Evolutionary conservation across 331 rosid species (phyloP).

Genomic region (Dryas integrifolia): DNA sequence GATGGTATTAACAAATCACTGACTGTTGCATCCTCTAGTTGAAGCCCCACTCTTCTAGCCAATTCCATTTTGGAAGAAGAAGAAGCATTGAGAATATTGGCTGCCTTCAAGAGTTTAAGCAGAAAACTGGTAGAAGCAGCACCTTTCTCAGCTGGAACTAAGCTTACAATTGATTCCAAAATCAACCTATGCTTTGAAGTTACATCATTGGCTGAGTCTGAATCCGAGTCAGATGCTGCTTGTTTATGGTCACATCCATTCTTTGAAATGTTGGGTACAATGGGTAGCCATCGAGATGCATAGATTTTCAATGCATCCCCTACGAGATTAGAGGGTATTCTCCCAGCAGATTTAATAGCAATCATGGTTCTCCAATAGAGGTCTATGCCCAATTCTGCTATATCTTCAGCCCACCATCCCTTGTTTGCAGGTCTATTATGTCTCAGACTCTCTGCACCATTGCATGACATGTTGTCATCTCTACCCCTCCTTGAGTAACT

Average conservation of each 20-base stretch:
- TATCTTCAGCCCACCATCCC: constrained; percentile 99
- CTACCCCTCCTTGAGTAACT: constrained; percentile 66
- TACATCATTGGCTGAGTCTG: constrained; percentile 47
- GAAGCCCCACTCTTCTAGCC: constrained; percentile 75
- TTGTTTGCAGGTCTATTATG: constrained; percentile 49
- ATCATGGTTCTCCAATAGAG: constrained; percentile 94
- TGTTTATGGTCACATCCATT: constrained; percentile 32
- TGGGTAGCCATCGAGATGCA: constrained; percentile 83
- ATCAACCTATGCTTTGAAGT: constrained; percentile 70
- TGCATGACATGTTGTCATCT: constrained; percentile 68
- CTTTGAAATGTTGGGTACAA: constrained; percentile 58
- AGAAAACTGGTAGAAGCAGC: constrained; percentile 84
- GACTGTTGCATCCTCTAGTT: constrained; percentile 75
- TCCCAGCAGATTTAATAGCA: constrained; percentile 77
- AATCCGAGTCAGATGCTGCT: constrained; percentile 48
- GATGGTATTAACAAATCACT: constrained; percentile 80
- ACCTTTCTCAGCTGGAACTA: constrained; percentile 84
- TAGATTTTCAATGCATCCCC: constrained; percentile 87
- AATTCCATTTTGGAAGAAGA: constrained; percentile 79
- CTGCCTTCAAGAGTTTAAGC: constrained; percentile 81
- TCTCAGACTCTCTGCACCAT: constrained; percentile 60
- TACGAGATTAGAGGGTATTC: constrained; percentile 57
- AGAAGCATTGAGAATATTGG: constrained; percentile 82
- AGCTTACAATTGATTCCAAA: constrained; percentile 81
- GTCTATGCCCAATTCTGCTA: constrained; percentile 89